These are phyloP conservation scores for Candida caryicola DNA, from an alignment of 805 yeast genomes.

Conservation along the genomic window DNA sequence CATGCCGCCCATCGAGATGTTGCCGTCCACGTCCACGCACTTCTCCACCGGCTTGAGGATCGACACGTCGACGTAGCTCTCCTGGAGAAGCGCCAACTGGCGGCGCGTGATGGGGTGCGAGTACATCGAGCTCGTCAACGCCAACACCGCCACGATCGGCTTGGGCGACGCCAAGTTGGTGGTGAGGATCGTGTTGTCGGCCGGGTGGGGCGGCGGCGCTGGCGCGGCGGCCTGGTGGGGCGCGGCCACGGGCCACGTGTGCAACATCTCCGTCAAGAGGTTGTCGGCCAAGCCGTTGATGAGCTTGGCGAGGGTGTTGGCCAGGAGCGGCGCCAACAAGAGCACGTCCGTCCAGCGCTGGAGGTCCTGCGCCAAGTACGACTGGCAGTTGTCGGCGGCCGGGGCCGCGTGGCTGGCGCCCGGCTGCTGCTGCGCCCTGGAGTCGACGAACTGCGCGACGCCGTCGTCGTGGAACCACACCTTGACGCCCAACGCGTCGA, in stretches of 20 bases:
- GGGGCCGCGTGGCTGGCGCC: not conserved
- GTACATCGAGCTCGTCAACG: conserved; percentile 25
- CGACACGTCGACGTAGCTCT: conserved; percentile 21
- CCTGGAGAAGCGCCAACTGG: conserved; percentile 20
- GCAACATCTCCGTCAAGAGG: conserved; percentile 21
- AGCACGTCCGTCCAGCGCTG: conserved; percentile 28
- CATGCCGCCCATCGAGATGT: conserved; percentile 31
- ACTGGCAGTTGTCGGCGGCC: not conserved
- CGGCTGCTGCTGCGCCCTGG: conserved; percentile 2
- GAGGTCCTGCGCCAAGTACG: conserved; percentile 15
- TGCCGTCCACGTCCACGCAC: conserved; percentile 23
- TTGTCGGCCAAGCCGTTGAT: conserved; percentile 24
- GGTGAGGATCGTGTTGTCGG: conserved; percentile 15
- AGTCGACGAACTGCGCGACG: conserved; percentile 12
- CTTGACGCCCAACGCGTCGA: conserved; percentile 21
- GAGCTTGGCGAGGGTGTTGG: conserved; percentile 26
- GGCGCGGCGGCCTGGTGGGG: not conserved
- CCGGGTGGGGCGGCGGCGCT: not conserved
- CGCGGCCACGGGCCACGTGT: conserved; percentile 21
- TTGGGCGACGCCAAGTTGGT: conserved; percentile 18
- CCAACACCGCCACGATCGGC: conserved; percentile 24
- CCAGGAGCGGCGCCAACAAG: conserved; percentile 23
- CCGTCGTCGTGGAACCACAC: conserved; percentile 25
- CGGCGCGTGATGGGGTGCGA: conserved; percentile 25
- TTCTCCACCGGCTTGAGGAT: conserved; percentile 28